Evolutionary conservation across 176 grass and related monocot genomes (phyloP).

Genomic region (Aegilops tauschii): DNA sequence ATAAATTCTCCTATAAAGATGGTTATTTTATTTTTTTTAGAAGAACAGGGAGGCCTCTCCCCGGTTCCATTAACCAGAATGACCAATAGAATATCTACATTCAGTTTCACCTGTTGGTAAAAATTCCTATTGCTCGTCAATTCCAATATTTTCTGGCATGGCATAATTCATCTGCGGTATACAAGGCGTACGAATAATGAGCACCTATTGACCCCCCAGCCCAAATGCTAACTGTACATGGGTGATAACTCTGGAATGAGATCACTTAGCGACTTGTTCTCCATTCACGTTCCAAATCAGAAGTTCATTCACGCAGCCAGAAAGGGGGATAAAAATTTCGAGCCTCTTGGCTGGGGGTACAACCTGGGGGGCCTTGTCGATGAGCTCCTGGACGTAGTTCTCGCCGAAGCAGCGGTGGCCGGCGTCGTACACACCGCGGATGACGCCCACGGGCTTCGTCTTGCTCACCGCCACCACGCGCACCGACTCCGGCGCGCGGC

Average conservation of each 20-base stretch:
- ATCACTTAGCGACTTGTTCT: neutral
- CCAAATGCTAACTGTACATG: neutral
- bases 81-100: neutral
- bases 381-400: slow-evolving; percentile 93
- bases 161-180: neutral
- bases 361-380: slow-evolving; percentile 94
- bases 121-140: neutral
- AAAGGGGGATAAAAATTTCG: neutral
- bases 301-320: neutral
- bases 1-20: neutral
- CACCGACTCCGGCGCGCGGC: slow-evolving; percentile 46
- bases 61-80: too few species aligned
- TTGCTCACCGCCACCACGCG: slow-evolving; percentile 88
- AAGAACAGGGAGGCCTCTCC: too few species aligned
- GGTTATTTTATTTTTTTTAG: neutral
- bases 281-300: neutral
- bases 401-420: slow-evolving; percentile 89
- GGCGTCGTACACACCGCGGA: slow-evolving; percentile 67
- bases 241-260: neutral
- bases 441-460: slow-evolving; percentile 62
- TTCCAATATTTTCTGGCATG: neutral
- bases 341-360: neutral
- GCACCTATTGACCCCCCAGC: neutral
- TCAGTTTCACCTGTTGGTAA: neutral
- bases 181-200: neutral